These are phyloP conservation scores for Diplocarpon mali DNA, from an alignment of 2,329 filamentous ascomycete species.

Conservation along the genomic window DNA sequence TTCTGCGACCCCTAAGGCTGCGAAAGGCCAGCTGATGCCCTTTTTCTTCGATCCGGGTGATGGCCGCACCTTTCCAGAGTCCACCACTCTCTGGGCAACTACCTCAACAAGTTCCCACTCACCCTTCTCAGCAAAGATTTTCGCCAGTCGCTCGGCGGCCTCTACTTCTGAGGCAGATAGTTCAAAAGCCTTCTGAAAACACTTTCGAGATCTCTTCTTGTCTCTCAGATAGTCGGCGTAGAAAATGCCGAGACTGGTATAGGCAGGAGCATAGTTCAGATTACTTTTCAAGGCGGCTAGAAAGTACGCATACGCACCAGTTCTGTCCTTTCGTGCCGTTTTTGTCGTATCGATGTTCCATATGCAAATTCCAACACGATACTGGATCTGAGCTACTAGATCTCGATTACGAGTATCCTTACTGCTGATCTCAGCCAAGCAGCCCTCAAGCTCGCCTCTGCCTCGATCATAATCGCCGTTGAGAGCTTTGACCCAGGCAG, in stretches of 20 bases:
- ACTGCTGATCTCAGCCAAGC: constrained; percentile 52
- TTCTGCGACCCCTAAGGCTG: constrained; percentile 85
- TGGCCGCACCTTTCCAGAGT: constrained; percentile 86
- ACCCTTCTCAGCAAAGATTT: constrained; percentile 74
- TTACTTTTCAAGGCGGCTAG: constrained; percentile 76
- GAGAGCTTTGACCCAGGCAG: constrained; percentile 84
- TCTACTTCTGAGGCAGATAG: constrained; percentile 76
- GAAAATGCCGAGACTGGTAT: constrained; percentile 81
- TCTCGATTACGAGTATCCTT: constrained; percentile 51
- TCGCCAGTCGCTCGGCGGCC: constrained; percentile 78
- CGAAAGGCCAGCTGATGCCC: constrained; percentile 91
- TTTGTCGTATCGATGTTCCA: constrained; percentile 75
- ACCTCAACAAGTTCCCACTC: constrained; percentile 97
- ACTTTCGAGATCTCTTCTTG: constrained; percentile 74
- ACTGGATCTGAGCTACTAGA: constrained; percentile 74
- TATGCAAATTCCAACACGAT: constrained; percentile 75
- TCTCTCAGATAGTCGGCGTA: constrained; percentile 88
- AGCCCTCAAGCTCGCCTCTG: constrained; percentile 57
- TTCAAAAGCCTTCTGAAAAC: constrained; percentile 94
- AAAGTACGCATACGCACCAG: constrained; percentile 74
- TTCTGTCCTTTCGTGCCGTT: constrained; percentile 65
- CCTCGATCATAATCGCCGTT: constrained; percentile 64
- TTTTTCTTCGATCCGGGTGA: constrained; percentile 88
- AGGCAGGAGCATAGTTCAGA: constrained; percentile 78
- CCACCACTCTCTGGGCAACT: constrained; percentile 78